A percentile compares a stretch with the other conserved stretches of the same genome.
phyloP scores from a whole-genome alignment of 1,139 yeast species.

The Yamadazyma sp. region DNA sequence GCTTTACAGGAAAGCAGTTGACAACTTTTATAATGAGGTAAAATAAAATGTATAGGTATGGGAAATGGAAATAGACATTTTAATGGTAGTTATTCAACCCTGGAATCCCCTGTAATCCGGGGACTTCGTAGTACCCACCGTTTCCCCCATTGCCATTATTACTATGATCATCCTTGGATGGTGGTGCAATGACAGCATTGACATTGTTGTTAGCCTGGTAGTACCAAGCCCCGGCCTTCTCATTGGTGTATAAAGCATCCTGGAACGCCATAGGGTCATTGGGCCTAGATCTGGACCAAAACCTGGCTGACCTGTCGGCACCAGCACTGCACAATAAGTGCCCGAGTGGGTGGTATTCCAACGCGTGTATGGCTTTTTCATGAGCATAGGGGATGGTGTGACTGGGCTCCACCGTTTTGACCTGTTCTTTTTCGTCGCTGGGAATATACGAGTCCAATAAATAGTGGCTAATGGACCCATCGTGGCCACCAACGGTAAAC shows the following conservation, averaged over 20 bases:
- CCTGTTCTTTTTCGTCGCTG: slow-evolving; percentile 23
- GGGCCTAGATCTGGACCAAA: slow-evolving; percentile 94
- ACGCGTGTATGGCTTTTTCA: slow-evolving; percentile 85
- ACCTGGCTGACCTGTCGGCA: slow-evolving; percentile 88
- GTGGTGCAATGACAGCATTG: slow-evolving; percentile 53
- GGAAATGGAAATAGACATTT: background rate
- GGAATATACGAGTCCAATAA: slow-evolving; percentile 57
- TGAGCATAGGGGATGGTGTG: slow-evolving; percentile 88
- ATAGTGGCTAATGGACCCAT: slow-evolving; percentile 83
- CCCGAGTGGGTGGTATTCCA: slow-evolving; percentile 93
- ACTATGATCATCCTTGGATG: slow-evolving; percentile 11
- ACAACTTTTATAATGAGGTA: background rate
- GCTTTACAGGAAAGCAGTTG: slow-evolving; percentile 19
- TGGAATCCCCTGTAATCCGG: slow-evolving; percentile 11
- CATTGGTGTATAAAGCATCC: slow-evolving; percentile 72
- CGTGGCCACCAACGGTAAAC: slow-evolving; percentile 84
- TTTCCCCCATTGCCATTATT: background rate
- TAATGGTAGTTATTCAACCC: slow-evolving; percentile 12
- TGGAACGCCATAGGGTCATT: slow-evolving; percentile 81
- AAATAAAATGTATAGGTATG: slow-evolving; percentile 2
- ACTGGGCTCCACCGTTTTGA: slow-evolving; percentile 42
- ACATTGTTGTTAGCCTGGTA: slow-evolving; percentile 66
- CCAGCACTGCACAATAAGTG: slow-evolving; percentile 91
- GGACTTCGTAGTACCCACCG: slow-evolving; percentile 6
- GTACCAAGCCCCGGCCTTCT: slow-evolving; percentile 72